Evolutionary conservation across 257 asterid genomes (phyloP), one percentile per base, ranked within the genome.

Genomic region (Fraxinus excelsior): DNA sequence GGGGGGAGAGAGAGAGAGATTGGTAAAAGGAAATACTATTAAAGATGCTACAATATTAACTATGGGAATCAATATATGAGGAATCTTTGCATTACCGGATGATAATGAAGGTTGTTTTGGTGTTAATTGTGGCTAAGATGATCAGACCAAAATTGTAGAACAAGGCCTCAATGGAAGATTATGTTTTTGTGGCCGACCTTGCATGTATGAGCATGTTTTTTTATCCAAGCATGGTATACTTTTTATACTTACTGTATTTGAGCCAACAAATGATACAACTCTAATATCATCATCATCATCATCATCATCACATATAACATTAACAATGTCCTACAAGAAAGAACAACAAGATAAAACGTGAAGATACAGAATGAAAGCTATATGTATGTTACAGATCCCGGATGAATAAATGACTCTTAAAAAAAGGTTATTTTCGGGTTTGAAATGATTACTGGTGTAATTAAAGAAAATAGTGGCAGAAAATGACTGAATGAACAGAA

Each of bases 201-300:
- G 66, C 34, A 25, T 25, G 34, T 26, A 62, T 62, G 2, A 10
- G 34, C 19, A 62, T 62, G 18, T 62, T 4, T 58, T 58, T n/a
- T n/a, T 13, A 62, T 62, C 34, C 19, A 10, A 62, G 68, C 0
- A 62, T 62, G 4, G 31, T 2, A n/a, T 26, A 14, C n/a, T 16
- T 25, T 25, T 4, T 12, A 12, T 76, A 89, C 97, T 87, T 51
- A 95, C 99, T 40, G 85, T 87, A 80, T 88, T 95, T 73, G 98
- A 95, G 65, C 99, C 98, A 78, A 96, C 99, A 89, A 96, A 96
- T 76, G 99, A 96, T 76, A 96, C 88, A 74, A 98, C 98, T 86
- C 85, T 88, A 74, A 96, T 93, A 86, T 91, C 90, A 4, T 89
- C 97, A 31, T 31, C 32, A 86, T 91, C 90, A 4, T 89, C 97